phyloP scores from a whole-genome alignment of 345 rosid genomes.

The Cardamine chenopodiifolia region DNA sequence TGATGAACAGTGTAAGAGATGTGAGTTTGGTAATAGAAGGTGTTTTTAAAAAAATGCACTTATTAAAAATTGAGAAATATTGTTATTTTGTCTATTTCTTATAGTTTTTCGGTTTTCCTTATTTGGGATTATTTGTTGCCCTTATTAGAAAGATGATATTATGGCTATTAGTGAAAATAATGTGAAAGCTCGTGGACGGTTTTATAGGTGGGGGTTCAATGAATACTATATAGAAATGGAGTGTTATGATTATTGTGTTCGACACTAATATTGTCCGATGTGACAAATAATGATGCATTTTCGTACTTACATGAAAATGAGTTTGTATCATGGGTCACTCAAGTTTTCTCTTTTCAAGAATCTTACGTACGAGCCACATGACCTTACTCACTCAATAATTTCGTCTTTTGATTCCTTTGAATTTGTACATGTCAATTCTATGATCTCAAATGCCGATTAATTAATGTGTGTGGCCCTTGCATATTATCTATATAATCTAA shows the following conservation, averaged over 20 bases:
- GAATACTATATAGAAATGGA: constrained; percentile 14
- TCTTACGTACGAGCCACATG: constrained; percentile 40
- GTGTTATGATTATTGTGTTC: constrained; percentile 25
- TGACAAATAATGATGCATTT: constrained; percentile 35
- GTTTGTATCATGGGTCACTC: constrained; percentile 38
- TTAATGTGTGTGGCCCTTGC: background rate
- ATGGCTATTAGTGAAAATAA: constrained; percentile 37
- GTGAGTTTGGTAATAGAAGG: constrained; percentile 8
- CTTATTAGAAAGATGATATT: constrained; percentile 26
- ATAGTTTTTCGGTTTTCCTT: constrained; percentile 16
- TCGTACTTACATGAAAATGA: constrained; percentile 33
- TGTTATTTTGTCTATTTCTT: constrained; percentile 20
- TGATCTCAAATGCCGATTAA: background rate
- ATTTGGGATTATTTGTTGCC: constrained; percentile 22
- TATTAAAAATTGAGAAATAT: constrained; percentile 3
- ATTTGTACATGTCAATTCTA: constrained; percentile 14
- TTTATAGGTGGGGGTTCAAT: constrained; percentile 26
- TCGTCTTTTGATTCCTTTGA: background rate
- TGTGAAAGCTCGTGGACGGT: constrained; percentile 41
- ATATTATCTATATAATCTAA: background rate
- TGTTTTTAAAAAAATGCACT: background rate
- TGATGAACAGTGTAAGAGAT: background rate
- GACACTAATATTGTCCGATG: constrained; percentile 23
- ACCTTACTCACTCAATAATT: constrained; percentile 23
- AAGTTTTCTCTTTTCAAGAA: constrained; percentile 22